Conservation (phyloP, 2,329 filamentous ascomycete species). For the Botrytis hyacinthi region DNA sequence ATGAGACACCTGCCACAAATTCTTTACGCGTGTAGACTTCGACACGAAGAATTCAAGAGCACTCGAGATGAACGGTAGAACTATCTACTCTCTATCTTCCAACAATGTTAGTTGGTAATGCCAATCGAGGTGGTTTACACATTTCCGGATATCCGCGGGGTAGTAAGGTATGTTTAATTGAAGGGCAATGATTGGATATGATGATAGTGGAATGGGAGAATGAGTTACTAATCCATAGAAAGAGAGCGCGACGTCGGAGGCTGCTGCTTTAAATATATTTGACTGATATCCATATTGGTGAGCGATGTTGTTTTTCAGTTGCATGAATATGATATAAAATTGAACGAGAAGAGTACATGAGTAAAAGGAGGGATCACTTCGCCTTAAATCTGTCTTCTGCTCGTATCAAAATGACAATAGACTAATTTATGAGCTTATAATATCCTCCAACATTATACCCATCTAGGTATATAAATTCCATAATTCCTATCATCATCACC, state of each 20-base stretch:
- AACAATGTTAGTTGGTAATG: background rate
- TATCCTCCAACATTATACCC: background rate
- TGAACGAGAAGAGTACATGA: background rate
- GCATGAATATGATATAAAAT: background rate
- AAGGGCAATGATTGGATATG: background rate
- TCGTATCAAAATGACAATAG: background rate
- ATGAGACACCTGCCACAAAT: background rate
- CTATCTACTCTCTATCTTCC: background rate
- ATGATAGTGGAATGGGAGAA: background rate
- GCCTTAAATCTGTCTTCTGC: background rate
- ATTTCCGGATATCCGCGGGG: conserved; percentile 11
- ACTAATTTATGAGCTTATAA: background rate
- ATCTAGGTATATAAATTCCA: background rate
- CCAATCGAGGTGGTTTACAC: background rate
- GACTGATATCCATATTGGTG: background rate
- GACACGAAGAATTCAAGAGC: background rate
- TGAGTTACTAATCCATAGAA: background rate
- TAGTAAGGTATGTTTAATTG: background rate
- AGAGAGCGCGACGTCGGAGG: background rate
- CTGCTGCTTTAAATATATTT: background rate
- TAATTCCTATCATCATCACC: rapidly evolving
- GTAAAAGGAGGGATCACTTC: rapidly evolving
- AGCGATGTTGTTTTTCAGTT: background rate
- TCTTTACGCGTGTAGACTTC: background rate
- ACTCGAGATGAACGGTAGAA: background rate